These are phyloP conservation scores for Gyromitra esculenta DNA, from an alignment of 2,329 filamentous ascomycete species.

Conservation along the genomic window DNA sequence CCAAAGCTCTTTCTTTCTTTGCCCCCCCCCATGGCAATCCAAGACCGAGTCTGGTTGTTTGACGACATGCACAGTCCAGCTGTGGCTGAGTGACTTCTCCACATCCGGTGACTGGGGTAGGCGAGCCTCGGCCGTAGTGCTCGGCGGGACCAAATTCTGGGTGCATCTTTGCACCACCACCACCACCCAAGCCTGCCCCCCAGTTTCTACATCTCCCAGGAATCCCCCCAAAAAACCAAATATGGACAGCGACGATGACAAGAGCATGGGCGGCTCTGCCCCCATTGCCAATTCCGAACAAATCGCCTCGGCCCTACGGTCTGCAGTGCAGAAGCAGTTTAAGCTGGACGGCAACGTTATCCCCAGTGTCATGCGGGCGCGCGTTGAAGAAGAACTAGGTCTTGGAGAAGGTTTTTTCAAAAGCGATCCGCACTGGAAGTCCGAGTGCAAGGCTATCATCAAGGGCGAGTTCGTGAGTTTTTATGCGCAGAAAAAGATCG, in stretches of 20 bases:
- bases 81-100: slow-evolving; percentile 25
- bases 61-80: not conserved
- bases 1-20: not conserved
- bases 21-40: not conserved
- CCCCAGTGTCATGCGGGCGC: slow-evolving; percentile 48
- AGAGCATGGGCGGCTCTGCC: slow-evolving; percentile 3
- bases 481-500: not conserved
- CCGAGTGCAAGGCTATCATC: slow-evolving; percentile 66
- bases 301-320: slow-evolving; percentile 49
- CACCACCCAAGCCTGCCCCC: slow-evolving; percentile 1
- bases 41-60: not conserved
- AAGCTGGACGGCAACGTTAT: slow-evolving; percentile 48
- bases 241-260: slow-evolving; percentile 43
- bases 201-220: slow-evolving; percentile 4
- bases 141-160: not conserved
- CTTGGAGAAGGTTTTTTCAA: slow-evolving; percentile 65
- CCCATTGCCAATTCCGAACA: not conserved
- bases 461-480: slow-evolving; percentile 65
- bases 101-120: not conserved
- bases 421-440: slow-evolving; percentile 66
- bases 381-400: slow-evolving; percentile 48
- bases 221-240: not conserved
- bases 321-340: slow-evolving; percentile 51
- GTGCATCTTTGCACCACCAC: not conserved
- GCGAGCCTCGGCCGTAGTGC: not conserved